Evolutionary conservation across 108 stramenopile species (phyloP).

Genomic region (Ochromonas danica): DNA sequence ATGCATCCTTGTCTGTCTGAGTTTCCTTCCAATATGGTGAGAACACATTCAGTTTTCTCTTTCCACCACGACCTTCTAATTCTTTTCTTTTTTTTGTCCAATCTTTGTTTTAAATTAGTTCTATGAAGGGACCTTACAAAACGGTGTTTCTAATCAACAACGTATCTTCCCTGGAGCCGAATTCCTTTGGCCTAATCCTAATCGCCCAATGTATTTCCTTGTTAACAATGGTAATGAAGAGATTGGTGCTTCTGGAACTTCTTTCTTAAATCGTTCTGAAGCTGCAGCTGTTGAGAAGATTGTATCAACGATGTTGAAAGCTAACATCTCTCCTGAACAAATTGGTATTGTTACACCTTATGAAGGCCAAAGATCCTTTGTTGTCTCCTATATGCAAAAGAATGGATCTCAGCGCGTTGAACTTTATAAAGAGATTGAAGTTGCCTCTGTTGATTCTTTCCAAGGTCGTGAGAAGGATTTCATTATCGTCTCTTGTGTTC

Average conservation of each 20-base stretch:
- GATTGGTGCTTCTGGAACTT: constrained; percentile 89
- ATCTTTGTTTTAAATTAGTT: too few species aligned
- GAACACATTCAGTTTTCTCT: too few species aligned
- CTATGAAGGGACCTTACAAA: constrained; percentile 75
- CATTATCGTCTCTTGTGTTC: constrained; percentile 93
- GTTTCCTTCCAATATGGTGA: constrained; percentile 97
- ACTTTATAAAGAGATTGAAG: constrained; percentile 88
- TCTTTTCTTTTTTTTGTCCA: too few species aligned
- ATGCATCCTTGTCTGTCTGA: constrained; percentile 96
- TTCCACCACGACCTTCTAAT: too few species aligned
- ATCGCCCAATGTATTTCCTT: constrained; percentile 87
- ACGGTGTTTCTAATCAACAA: constrained; percentile 93
- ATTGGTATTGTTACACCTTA: constrained; percentile 98
- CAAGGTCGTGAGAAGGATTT: constrained; percentile 99
- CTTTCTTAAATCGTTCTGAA: constrained; percentile 94
- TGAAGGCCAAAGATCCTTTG: constrained; percentile 93
- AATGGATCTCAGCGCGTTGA: constrained; percentile 72
- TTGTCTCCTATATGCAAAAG: constrained; percentile 82
- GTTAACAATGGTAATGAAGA: constrained; percentile 89
- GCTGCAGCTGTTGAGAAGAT: constrained; percentile 91
- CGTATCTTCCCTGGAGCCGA: constrained; percentile 51
- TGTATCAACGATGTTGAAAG: constrained; percentile 87
- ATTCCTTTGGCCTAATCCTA: constrained; percentile 72
- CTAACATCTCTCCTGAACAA: constrained; percentile 81
- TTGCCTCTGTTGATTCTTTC: constrained; percentile 95